Base-by-base conservation (phyloP, 192 early-diverging fungal genomes). In the Mortierella hygrophila region DNA sequence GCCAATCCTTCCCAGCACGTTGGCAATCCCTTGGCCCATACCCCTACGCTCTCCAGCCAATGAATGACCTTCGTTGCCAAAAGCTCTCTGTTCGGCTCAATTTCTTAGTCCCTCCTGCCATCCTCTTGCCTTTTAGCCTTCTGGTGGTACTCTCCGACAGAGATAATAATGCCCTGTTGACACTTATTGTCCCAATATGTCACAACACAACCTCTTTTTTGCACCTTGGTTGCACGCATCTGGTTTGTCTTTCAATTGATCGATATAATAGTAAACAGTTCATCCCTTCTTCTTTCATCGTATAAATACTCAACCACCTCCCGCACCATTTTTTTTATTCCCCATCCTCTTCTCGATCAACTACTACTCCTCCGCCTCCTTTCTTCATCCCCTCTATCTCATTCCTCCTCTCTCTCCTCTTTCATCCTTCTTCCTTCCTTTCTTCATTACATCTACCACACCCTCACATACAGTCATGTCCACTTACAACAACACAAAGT, bases 401-500 rank as follows among this genome's bases (percentile, higher is more conserved):
- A 23, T 16, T 26, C n/a, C 38, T 41, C 57, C 68, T 37, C 74
- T 37, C 35, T 46, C 26, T 15, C 60, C 35, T 52, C 73, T 3
- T 32, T 2, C 38, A 26, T 32, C 21, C 38, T 32, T 52, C 23
- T 32, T 73, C 46, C 2, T 44, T 44, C 21, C 16, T 32, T 16
- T 6, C 11, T 37, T 42, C 60, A 18, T 18, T 60, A 10, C 75
- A 35, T 15, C 55, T 44, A 21, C n/a, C 37, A 8, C 37, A 21
- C 32, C 10, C 29, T n/a, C 69, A 32, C 69, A 68, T 21, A 60
- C 57, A 70, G 3, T 37, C 11, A 83, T 83, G 81, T 83, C 81
- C 37, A 54, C 57, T 15, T 68, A 77, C 57, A 91, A 91, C 76
- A 89, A 87, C 79, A 82, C 87, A 68, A 91, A 90, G 79, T 85